phyloP scores from a whole-genome alignment of 2,329 filamentous ascomycete species.

The Arthrocladium fulminans region DNA sequence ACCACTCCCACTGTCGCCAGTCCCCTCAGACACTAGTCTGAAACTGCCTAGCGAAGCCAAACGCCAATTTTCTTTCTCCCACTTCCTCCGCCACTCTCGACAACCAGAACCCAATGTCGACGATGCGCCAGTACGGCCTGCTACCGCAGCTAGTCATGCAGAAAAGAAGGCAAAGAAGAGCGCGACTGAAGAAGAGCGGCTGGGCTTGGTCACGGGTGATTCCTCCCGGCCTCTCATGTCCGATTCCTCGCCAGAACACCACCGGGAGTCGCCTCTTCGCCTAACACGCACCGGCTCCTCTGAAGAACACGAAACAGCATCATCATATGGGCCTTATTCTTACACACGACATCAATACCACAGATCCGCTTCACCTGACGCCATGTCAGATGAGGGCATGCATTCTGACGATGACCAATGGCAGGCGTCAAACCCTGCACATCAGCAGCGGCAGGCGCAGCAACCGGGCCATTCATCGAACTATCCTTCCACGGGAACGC shows the following conservation, averaged over 20 bases:
- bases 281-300: neutral
- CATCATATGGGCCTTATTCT: constrained; percentile 1
- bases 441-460: neutral
- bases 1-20: constrained; percentile 17
- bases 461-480: neutral
- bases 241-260: constrained; percentile 16
- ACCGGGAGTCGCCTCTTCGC: neutral
- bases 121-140: constrained; percentile 16
- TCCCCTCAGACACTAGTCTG: constrained; percentile 13
- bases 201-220: constrained; percentile 75
- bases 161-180: constrained; percentile 33
- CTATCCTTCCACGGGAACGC: neutral
- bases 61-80: constrained; percentile 88
- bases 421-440: neutral
- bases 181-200: constrained; percentile 70
- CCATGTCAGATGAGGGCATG: constrained; percentile 2
- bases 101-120: constrained; percentile 24
- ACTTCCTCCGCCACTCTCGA: constrained; percentile 56
- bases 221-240: constrained; percentile 25
- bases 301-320: constrained; percentile 4
- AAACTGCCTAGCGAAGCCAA: constrained; percentile 36
- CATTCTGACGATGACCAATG: constrained; percentile 3
- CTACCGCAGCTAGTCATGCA: constrained; percentile 19
- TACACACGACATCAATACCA: neutral
- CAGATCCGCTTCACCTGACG: constrained; percentile 5